These are phyloP conservation scores for Mycosphaerella arachidis DNA, from an alignment of 2,329 filamentous ascomycete species.

Conservation along the genomic window DNA sequence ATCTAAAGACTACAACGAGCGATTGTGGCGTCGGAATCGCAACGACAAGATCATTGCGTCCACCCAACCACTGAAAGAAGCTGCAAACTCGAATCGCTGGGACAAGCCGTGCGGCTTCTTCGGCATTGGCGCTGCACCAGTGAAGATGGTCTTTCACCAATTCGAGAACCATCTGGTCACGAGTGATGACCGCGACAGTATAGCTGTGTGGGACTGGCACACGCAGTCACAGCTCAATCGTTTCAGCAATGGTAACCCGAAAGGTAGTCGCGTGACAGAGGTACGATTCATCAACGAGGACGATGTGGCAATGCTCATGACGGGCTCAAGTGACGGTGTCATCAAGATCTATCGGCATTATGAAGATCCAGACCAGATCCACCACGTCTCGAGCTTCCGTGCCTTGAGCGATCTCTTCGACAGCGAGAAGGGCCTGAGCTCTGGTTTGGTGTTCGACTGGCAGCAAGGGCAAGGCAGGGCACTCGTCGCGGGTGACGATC, in stretches of 20 bases:
- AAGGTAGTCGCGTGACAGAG: slow-evolving; percentile 87
- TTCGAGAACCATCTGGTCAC: slow-evolving; percentile 95
- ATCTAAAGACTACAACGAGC: slow-evolving; percentile 91
- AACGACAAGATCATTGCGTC: slow-evolving; percentile 90
- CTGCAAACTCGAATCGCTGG: slow-evolving; percentile 82
- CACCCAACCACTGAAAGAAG: slow-evolving; percentile 88
- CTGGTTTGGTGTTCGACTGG: slow-evolving; percentile 97
- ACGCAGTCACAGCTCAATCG: slow-evolving; percentile 67
- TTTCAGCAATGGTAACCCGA: slow-evolving; percentile 92
- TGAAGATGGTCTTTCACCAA: slow-evolving; percentile 94
- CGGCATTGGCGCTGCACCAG: slow-evolving; percentile 83
- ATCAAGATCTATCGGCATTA: slow-evolving; percentile 92
- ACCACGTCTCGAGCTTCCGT: slow-evolving; percentile 86
- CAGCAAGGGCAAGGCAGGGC: slow-evolving; percentile 94
- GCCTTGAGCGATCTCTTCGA: slow-evolving; percentile 90
- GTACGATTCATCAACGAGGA: slow-evolving; percentile 98
- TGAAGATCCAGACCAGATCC: slow-evolving; percentile 68
- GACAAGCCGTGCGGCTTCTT: slow-evolving; percentile 76
- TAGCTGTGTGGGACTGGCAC: slow-evolving; percentile 90
- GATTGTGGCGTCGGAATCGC: slow-evolving; percentile 84
- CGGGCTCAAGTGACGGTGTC: slow-evolving; percentile 90
- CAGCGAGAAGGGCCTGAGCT: slow-evolving; percentile 72
- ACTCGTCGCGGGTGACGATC: slow-evolving; percentile 92
- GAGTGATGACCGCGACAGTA: slow-evolving; percentile 85
- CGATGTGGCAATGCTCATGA: slow-evolving; percentile 90